Evolutionary conservation across 2,329 filamentous ascomycete species (phyloP), one percentile per base, ranked within the genome.

Genomic region (Pseudogymnoascus sp.): DNA sequence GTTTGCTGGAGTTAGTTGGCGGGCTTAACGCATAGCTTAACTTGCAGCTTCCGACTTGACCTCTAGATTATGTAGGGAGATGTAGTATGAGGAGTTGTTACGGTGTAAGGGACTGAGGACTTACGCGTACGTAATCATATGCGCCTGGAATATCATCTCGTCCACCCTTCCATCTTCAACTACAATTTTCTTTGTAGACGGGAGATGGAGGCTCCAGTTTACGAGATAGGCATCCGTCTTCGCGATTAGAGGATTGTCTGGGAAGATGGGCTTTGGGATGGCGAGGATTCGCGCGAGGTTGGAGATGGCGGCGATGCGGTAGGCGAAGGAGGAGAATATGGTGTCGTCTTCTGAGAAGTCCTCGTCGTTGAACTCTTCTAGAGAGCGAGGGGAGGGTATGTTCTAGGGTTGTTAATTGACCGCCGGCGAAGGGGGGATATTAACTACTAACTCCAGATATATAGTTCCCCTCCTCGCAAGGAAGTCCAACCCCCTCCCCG

Each of bases 101-200:
- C 1, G 42, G 21, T 46, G 21, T 46, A 50, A 50, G 14, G 3
- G 10, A n/a, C 44, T 28, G 12, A 7, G 21, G 3, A 70, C 70
- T 68, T 69, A 72, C 69, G 75, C 75, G 62, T 84, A 78, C 61
- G 83, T 80, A 70, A 96, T 90, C 85, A 96, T 93, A 66, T 90
- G 88, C 0, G 90, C 92, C 73, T 96, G 91, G 76, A 96, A 96
- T 75, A 96, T 87, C 83, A 96, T 89, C 75, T 96, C 91, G 73
- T 97, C 93, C 10, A 93, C 80, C 62, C 85, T 82, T 34, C 90
- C 88, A 68, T 88, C 84, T 66, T 84, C 82, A 64, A 85, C 83
- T 62, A 96, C 78, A 14, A 90, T 81, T 65, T 90, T 84, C 63
- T 81, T 81, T 12, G 81, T 81, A 14, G 82, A 79, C 0, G 93